A percentile compares a stretch with the other conserved stretches of the same genome.
phyloP scores from a whole-genome alignment of 106 monocot genomes.

The Acorus gramineus region DNA sequence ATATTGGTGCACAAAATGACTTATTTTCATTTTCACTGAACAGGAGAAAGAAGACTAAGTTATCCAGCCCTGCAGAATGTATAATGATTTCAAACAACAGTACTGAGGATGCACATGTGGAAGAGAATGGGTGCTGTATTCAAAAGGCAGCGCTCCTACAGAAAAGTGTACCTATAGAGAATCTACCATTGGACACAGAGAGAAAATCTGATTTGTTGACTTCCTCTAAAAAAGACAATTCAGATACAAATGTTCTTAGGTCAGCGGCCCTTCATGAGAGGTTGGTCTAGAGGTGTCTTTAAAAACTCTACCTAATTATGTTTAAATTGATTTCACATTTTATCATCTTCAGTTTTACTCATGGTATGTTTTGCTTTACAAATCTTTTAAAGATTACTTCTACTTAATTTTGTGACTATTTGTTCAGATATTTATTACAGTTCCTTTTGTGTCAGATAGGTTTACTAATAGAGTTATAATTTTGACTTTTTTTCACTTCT shows the following conservation, averaged over 20 bases:
- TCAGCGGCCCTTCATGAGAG: too few species aligned
- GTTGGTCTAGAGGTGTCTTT: too few species aligned
- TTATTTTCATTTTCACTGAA: background rate
- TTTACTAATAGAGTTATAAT: too few species aligned
- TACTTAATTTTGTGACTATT: too few species aligned
- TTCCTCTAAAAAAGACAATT: background rate
- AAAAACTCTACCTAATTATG: too few species aligned
- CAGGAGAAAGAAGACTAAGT: constrained; percentile 23
- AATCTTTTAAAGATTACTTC: too few species aligned
- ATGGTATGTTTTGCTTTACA: too few species aligned
- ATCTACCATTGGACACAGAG: background rate
- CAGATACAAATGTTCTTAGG: background rate
- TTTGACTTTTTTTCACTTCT: too few species aligned
- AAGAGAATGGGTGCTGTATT: background rate
- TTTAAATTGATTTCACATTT: too few species aligned
- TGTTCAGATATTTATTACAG: too few species aligned
- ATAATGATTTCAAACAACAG: background rate
- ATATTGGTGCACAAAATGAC: background rate
- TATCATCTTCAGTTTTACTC: too few species aligned
- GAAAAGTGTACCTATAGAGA: background rate
- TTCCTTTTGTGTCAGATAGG: too few species aligned
- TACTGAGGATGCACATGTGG: constrained; percentile 1
- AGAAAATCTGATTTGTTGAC: background rate
- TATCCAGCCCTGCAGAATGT: constrained; percentile 3
- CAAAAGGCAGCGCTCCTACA: background rate